Conservation (phyloP, 2,329 filamentous ascomycete genomes). For the Colletotrichum scovillei region DNA sequence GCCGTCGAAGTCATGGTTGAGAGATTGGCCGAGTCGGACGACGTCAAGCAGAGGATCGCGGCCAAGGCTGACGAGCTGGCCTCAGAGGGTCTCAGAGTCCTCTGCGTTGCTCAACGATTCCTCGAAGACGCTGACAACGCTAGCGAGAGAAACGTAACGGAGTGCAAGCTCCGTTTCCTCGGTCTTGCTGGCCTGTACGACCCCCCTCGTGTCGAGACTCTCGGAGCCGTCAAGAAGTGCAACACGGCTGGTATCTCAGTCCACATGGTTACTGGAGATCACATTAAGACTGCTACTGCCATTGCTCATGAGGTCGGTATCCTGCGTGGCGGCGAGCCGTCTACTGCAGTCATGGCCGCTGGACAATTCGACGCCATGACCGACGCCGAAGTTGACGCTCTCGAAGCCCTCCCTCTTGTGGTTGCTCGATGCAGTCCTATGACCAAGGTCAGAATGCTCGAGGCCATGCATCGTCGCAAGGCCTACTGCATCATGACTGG, state of each 20-base stretch:
- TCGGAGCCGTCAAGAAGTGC: conserved; percentile 68
- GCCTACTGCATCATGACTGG: conserved; percentile 81
- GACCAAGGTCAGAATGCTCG: conserved; percentile 81
- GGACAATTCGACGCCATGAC: conserved; percentile 71
- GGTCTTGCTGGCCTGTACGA: conserved; percentile 80
- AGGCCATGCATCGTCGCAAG: conserved; percentile 76
- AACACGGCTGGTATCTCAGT: conserved; percentile 72
- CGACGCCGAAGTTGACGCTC: conserved; percentile 70
- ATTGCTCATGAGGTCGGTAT: conserved; percentile 76
- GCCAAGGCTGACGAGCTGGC: conserved; percentile 67
- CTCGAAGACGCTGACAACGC: conserved; percentile 52
- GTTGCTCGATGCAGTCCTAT: conserved; percentile 76
- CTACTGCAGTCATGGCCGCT: conserved; percentile 69
- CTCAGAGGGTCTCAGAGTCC: conserved; percentile 73
- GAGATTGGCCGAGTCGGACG: conserved; percentile 59
- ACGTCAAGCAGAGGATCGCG: conserved; percentile 58
- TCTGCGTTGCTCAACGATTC: conserved; percentile 70
- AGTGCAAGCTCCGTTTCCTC: conserved; percentile 70
- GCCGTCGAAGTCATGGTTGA: conserved; percentile 68
- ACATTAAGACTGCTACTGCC: conserved; percentile 74
- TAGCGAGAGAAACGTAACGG: conserved; percentile 64
- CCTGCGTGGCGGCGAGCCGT: conserved; percentile 53
- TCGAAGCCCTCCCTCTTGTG: conserved; percentile 73
- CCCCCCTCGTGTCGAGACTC: conserved; percentile 75
- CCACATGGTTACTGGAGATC: conserved; percentile 78